phyloP scores from a whole-genome alignment of 352 stramenopile species.

The Thalassiosira exigua region DNA sequence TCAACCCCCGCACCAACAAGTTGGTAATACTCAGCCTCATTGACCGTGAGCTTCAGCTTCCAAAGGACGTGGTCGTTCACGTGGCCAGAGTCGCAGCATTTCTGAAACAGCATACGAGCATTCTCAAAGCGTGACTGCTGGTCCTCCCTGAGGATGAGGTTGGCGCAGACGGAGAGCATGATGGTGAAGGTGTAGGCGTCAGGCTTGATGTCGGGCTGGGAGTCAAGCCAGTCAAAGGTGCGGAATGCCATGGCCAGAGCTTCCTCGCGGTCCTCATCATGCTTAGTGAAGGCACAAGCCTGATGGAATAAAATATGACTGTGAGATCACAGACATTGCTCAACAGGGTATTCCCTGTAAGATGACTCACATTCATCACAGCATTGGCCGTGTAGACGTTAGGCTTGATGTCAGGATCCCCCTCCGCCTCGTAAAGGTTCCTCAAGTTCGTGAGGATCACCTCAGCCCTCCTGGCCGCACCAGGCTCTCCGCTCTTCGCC shows the following conservation, averaged over 20 bases:
- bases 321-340: too few relatives aligned
- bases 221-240: conserved; percentile 75
- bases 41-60: conserved; percentile 79
- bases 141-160: conserved; percentile 78
- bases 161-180: conserved; percentile 80
- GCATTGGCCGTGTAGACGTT: conserved; percentile 84
- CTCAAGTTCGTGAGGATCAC: conserved; percentile 77
- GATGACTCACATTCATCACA: conserved; percentile 81
- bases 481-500: conserved; percentile 75
- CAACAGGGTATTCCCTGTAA: too few relatives aligned
- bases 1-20: conserved; percentile 66
- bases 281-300: conserved; percentile 81
- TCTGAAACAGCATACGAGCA: conserved; percentile 73
- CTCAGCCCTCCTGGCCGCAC: conserved; percentile 64
- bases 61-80: conserved; percentile 83
- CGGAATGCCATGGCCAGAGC: conserved; percentile 81
- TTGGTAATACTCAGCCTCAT: conserved; percentile 71
- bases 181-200: conserved; percentile 85
- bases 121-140: conserved; percentile 54
- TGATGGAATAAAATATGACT: conserved; percentile 38
- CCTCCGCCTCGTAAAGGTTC: conserved; percentile 56
- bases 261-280: conserved; percentile 70
- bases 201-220: conserved; percentile 70
- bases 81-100: conserved; percentile 74
- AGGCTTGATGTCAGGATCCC: conserved; percentile 73